Evolutionary conservation across 106 monocot genomes (phyloP), one percentile per base, ranked within the genome.

Genomic region (Alisma plantagoaquatica): DNA sequence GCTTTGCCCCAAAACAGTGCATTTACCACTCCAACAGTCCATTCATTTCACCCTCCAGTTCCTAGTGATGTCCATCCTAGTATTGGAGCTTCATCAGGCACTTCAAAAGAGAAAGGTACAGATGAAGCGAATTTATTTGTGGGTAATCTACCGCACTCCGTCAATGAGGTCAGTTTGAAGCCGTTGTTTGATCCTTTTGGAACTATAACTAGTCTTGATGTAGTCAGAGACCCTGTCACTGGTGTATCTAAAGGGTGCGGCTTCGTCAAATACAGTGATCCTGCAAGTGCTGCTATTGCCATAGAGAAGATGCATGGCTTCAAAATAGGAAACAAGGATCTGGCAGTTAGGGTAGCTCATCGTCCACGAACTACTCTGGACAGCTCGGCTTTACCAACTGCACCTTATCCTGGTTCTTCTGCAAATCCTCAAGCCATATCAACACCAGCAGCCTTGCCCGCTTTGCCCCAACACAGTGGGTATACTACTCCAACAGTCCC

Each of bases 121-220:
- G 73, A 75, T 45, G 25, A 64, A 19, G 46, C 74, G 50, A 74
- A 70, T 44, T 47, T 80, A 41, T 69, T 38, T 51, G 59, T 76
- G 22, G 61, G 67, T 33, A 48, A 33, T 47, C 80, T 90, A 43
- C 89, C 80, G 3, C 56, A 7, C n/a, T 49, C 65, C 31, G 44
- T 89, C 21, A 49, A 73, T 61, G 62, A 67, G 3, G 42, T 46
- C 18, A 75, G 35, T 42, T 60, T 87, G 22, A 56, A 31, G 11
- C 65, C 75, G 23, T 57, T 89, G 19, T 89, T 89, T 59, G 41
- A 48, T 29, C 70, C 73, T 15, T 89, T 88, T 21, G 88, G 88
- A 14, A 29, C 48, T 0, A 46, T 89, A 3, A 18, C 24, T 31
- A 19, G 54, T 33, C 49, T 59, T 1, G 49, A 30, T 14, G 70